These are phyloP conservation scores for Pulicaria dysenterica DNA, from an alignment of 129 eudicot genomes.

Conservation along the genomic window DNA sequence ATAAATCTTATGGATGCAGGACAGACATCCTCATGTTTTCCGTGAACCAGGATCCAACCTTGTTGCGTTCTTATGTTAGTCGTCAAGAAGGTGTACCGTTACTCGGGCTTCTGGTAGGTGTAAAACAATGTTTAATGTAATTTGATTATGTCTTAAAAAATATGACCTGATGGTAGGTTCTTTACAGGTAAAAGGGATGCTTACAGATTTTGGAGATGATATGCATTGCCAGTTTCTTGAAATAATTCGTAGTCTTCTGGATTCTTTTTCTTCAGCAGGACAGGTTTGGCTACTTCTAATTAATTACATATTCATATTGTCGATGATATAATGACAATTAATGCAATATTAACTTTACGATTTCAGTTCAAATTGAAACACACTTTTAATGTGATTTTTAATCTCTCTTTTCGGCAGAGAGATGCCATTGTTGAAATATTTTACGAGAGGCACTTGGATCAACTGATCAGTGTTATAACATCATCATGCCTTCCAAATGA, in stretches of 20 bases:
- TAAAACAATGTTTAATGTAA: neutral
- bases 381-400: too few relatives aligned
- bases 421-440: conserved; percentile 78
- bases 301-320: neutral
- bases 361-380: neutral
- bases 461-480: conserved; percentile 68
- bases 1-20: conserved; percentile 69
- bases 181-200: conserved; percentile 90
- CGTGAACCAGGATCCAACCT: conserved; percentile 75
- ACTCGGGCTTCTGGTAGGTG: conserved; percentile 87
- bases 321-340: conserved; percentile 1
- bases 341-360: neutral
- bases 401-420: conserved; percentile 52
- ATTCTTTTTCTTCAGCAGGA: conserved; percentile 61
- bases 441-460: conserved; percentile 84
- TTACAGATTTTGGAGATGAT: conserved; percentile 92
- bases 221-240: conserved; percentile 98
- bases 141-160: neutral
- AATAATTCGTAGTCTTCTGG: conserved; percentile 84
- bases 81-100: conserved; percentile 71
- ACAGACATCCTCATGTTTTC: conserved; percentile 93
- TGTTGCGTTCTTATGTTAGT: conserved; percentile 69
- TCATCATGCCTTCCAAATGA: conserved; percentile 55
- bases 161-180: conserved; percentile 11
- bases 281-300: conserved; percentile 54